phyloP scores from a whole-genome alignment of 2,329 filamentous ascomycete species.

The Epichloe typhina region DNA sequence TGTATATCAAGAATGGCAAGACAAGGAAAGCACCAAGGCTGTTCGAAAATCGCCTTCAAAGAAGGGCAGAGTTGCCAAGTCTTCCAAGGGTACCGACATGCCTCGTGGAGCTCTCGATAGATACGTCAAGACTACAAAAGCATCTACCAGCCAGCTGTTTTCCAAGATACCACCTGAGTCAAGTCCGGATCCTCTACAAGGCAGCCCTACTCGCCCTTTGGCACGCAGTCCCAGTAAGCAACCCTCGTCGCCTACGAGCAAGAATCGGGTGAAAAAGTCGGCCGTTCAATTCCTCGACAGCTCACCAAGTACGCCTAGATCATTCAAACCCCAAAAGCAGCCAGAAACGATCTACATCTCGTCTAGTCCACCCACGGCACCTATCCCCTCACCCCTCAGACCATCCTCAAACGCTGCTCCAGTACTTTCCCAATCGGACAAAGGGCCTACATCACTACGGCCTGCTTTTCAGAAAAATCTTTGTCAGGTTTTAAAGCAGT shows the following conservation, averaged over 20 bases:
- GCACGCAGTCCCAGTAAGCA: slow-evolving; percentile 22
- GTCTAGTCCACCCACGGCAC: slow-evolving; percentile 26
- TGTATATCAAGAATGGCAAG: slow-evolving; percentile 16
- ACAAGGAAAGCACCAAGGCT: slow-evolving; percentile 10
- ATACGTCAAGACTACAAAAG: slow-evolving; percentile 29
- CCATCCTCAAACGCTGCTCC: slow-evolving; percentile 5
- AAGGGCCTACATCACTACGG: slow-evolving; percentile 14
- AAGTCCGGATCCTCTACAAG: neutral
- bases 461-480: slow-evolving; percentile 11
- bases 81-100: slow-evolving; percentile 10
- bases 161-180: slow-evolving; percentile 4
- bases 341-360: slow-evolving; percentile 30
- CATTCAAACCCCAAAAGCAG: slow-evolving; percentile 10
- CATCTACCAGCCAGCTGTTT: neutral
- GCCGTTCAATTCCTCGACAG: slow-evolving; percentile 26
- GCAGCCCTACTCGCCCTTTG: neutral
- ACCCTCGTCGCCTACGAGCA: slow-evolving; percentile 13
- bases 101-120: slow-evolving; percentile 24
- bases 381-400: slow-evolving; percentile 10
- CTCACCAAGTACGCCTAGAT: slow-evolving; percentile 31
- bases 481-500: slow-evolving; percentile 19
- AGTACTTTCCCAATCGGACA: slow-evolving; percentile 6
- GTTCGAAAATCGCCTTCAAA: slow-evolving; percentile 13
- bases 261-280: slow-evolving; percentile 11
- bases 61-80: slow-evolving; percentile 8